These are phyloP conservation scores for Blumeria graminis DNA, from an alignment of 2,329 filamentous ascomycete genomes.

Conservation along the genomic window DNA sequence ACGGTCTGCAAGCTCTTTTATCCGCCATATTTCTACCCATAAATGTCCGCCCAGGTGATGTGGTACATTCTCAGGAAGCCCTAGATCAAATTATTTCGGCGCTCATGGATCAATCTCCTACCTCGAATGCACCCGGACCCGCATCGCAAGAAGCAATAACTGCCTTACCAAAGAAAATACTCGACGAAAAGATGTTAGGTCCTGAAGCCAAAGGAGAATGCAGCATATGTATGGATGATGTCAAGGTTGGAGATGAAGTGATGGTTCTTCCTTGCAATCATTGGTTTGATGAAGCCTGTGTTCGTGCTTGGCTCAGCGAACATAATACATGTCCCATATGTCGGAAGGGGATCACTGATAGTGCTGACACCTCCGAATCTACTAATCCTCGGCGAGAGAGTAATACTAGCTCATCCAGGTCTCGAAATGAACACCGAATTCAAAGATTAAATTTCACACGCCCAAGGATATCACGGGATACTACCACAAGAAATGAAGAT, in stretches of 20 bases:
- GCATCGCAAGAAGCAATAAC: conserved; percentile 54
- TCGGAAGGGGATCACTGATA: conserved; percentile 21
- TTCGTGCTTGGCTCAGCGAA: conserved; percentile 61
- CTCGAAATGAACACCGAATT: conserved; percentile 6
- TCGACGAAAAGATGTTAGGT: conserved; percentile 45
- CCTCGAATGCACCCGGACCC: conserved; percentile 57
- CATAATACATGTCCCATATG: conserved; percentile 86
- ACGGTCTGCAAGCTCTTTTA: conserved; percentile 28
- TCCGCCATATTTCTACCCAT: conserved; percentile 26
- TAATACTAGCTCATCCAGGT: conserved; percentile 3
- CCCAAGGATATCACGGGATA: conserved; percentile 4
- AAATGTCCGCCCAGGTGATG: conserved; percentile 43
- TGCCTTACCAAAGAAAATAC: conserved; percentile 43
- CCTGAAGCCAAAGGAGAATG: conserved; percentile 50
- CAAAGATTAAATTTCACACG: conserved; percentile 6
- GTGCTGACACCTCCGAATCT: conserved; percentile 3
- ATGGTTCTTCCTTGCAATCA: conserved; percentile 67
- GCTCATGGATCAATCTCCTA: conserved; percentile 63
- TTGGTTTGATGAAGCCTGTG: conserved; percentile 76
- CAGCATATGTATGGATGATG: conserved; percentile 82
- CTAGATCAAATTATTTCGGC: conserved; percentile 70
- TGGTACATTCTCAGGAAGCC: conserved; percentile 74
- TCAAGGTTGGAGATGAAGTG: conserved; percentile 48
- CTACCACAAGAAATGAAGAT: conserved; percentile 9
- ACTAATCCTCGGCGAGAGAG: conserved; percentile 5